A percentile compares a stretch with the other conserved stretches of the same genome.
These are phyloP conservation scores for Phytophthora vignae DNA, from an alignment of 352 stramenopile genomes.

Conservation along the genomic window DNA sequence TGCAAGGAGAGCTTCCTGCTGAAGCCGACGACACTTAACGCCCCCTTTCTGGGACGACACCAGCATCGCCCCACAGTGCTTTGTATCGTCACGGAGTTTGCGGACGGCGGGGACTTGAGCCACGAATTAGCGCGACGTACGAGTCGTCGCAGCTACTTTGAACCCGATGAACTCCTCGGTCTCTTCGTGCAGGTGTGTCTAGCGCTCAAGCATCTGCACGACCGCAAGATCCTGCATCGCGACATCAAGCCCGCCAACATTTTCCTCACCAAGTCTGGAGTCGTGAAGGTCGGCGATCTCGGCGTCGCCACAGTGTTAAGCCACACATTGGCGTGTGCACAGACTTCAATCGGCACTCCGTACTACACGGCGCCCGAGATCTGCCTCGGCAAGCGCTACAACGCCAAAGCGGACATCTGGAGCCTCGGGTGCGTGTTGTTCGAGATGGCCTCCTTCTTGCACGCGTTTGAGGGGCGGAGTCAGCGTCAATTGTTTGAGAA, in stretches of 20 bases:
- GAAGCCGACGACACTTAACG: conserved; percentile 9
- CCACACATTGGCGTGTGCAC: conserved; percentile 74
- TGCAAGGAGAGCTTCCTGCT: conserved; percentile 84
- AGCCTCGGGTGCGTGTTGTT: conserved; percentile 95
- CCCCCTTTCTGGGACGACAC: conserved; percentile 1
- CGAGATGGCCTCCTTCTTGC: conserved; percentile 89
- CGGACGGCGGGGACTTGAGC: conserved; percentile 78
- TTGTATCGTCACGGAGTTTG: conserved; percentile 89
- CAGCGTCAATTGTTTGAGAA: conserved; percentile 84
- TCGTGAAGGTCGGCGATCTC: conserved; percentile 85
- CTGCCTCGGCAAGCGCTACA: conserved; percentile 92
- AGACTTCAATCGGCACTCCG: conserved; percentile 80
- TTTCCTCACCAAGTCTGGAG: conserved; percentile 71
- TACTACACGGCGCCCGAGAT: conserved; percentile 97
- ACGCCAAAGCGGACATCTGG: conserved; percentile 95
- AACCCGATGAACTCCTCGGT: conserved; percentile 56
- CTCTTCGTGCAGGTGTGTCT: conserved; percentile 77
- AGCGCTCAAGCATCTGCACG: conserved; percentile 83
- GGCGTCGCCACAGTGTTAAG: conserved; percentile 80
- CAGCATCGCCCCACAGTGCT: conserved; percentile 43
- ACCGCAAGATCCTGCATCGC: conserved; percentile 88
- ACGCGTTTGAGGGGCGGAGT: conserved; percentile 90
- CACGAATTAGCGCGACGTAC: conserved; percentile 53
- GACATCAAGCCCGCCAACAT: conserved; percentile 91
- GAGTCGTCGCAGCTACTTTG: conserved; percentile 23